Base-by-base conservation (phyloP, 2,329 filamentous ascomycete species). In the Tothia fuscella region DNA sequence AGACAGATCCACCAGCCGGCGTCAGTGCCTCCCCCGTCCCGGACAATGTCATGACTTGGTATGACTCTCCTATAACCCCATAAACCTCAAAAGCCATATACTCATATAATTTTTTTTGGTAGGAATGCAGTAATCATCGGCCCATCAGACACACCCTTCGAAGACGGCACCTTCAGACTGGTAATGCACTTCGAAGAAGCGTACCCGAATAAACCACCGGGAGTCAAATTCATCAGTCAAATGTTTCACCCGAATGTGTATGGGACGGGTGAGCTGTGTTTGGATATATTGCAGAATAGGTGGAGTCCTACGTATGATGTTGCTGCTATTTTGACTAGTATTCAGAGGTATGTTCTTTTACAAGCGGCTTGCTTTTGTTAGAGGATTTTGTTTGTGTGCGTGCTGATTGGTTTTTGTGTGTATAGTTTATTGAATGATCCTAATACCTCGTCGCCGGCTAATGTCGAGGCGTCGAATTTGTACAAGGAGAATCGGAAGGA, bases 161-260 rank as follows among this genome's bases (percentile, higher is more conserved):
- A 98, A 64, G 91, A 98, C 62, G 91, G 91, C 48, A 98, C 91
- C 17, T 98, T 98, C 62, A 75, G 89, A 50, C 79, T 98, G 9
- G 88, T 96, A 39, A 96, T 98, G 89, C 87, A 95, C 58, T 98
- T 98, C 53, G 91, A 96, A 59, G 91, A 98, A 62, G 88, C 94
- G 56, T 98, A 98, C 55, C 91, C 91, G 22, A 98, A 96, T 67
- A 96, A 96, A 62, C 91, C 91, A 4, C 91, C 91, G 0, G 83
- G 87, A 25, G 91, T 96, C 65, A 96, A 96, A 59, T 98, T 98
- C 61, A 93, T 98, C 60, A 93, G 85, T 63, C 79, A 91, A 61
- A 98, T 98, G 91, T 98, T 98, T 63, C 91, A 98, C 55, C 91
- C 91, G 14, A 98, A 98, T 57, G 91, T 98, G 44, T 98, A 98